phyloP scores from a whole-genome alignment of 129 eudicot species.

The Helichrysum umbraculigerum region DNA sequence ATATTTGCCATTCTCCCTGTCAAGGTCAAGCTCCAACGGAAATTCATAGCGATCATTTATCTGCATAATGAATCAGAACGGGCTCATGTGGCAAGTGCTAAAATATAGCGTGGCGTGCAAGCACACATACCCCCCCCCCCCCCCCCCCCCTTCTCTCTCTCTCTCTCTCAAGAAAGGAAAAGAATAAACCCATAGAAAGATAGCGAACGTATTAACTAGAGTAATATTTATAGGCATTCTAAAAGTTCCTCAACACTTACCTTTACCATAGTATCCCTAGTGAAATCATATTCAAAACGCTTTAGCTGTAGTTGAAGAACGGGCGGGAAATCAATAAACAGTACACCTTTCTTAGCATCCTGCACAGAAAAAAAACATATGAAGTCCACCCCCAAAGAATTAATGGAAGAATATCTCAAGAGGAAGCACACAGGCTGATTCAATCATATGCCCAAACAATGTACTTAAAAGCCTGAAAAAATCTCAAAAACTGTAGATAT shows the following conservation, averaged over 20 bases:
- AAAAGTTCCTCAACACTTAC: slow-evolving; percentile 31
- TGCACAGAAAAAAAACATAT: slow-evolving; percentile 28
- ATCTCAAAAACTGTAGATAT: neutral
- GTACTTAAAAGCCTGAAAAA: neutral
- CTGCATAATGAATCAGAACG: slow-evolving; percentile 43
- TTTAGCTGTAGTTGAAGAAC: slow-evolving; percentile 84
- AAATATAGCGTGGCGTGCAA: neutral
- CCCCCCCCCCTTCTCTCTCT: too few relatives aligned
- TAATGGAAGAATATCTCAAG: neutral
- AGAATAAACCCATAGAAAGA: neutral
- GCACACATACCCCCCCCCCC: neutral
- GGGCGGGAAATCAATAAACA: slow-evolving; percentile 80
- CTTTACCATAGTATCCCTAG: slow-evolving; percentile 84
- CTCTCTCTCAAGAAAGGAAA: neutral
- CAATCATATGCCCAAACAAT: neutral
- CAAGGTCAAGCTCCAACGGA: slow-evolving; percentile 96
- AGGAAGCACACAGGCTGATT: slow-evolving; percentile 15
- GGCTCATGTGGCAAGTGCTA: slow-evolving; percentile 1
- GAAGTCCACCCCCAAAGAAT: slow-evolving; percentile 3
- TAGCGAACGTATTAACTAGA: neutral
- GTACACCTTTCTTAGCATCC: slow-evolving; percentile 86
- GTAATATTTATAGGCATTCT: neutral
- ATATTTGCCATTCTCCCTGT: slow-evolving; percentile 85
- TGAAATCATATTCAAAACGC: slow-evolving; percentile 85
- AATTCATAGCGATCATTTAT: slow-evolving; percentile 95